These are phyloP conservation scores for Boletus eberwhitei DNA, from an alignment of 768 basidiomycete genomes.

Conservation along the genomic window DNA sequence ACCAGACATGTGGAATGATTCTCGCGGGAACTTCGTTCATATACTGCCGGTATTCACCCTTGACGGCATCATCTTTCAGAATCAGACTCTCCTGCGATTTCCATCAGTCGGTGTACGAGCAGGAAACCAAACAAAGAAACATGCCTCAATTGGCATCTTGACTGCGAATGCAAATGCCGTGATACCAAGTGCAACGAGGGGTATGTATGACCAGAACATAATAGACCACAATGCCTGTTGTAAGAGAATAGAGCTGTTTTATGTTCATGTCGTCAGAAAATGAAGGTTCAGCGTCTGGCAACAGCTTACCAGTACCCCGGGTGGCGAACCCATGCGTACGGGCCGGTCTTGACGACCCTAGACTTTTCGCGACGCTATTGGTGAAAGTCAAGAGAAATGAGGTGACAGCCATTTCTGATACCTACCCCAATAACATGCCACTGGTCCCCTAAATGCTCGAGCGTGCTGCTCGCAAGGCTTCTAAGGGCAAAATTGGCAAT, in stretches of 20 bases:
- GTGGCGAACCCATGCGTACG: conserved; percentile 34
- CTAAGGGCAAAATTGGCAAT: conserved; percentile 9
- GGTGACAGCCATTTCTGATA: accelerated
- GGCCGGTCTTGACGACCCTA: conserved; percentile 31
- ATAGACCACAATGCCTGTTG: conserved; percentile 18
- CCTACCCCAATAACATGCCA: conserved; percentile 28
- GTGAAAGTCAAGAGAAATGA: background rate
- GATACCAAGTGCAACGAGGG: conserved; percentile 20
- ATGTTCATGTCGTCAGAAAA: background rate
- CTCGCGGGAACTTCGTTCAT: conserved; percentile 26
- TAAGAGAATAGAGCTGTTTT: conserved; percentile 14
- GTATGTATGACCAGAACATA: conserved; percentile 33
- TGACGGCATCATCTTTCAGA: conserved; percentile 16
- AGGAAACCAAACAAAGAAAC: background rate
- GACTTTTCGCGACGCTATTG: conserved; percentile 28
- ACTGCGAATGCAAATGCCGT: conserved; percentile 19
- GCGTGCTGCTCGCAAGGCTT: background rate
- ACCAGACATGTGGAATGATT: conserved; percentile 28
- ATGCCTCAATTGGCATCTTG: conserved; percentile 34
- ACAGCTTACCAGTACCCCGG: conserved; percentile 28
- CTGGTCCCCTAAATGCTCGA: conserved; percentile 23
- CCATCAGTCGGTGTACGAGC: background rate
- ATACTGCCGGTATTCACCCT: conserved; percentile 27
- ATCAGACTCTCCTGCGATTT: conserved; percentile 27
- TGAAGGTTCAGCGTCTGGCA: background rate